Base-by-base conservation (phyloP, 2,329 filamentous ascomycete species). In the Aureobasidium vineae region DNA sequence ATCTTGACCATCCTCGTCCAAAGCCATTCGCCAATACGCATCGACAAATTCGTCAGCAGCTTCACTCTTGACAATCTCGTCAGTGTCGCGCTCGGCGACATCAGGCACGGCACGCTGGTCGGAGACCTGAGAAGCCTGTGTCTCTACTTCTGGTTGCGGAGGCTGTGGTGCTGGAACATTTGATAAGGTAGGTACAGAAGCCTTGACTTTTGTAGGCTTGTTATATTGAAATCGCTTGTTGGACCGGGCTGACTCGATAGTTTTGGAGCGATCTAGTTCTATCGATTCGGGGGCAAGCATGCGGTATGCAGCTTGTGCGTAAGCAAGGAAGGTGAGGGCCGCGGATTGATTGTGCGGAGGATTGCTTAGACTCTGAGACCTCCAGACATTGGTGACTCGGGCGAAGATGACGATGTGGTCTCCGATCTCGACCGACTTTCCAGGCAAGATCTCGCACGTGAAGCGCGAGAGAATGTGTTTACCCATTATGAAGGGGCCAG, bases 371-470 rank as follows among this genome's bases (percentile, higher is more conserved):
- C 3, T 52, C 16, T 4, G 15, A 8, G 49, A 10, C 19, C 26
- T 52, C 16, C n/a, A 52, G 21, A 63, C 11, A 11, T 41, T 8
- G 21, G 23, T 41, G 10, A 83, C 76, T 56, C 76, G 73, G n/a
- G 80, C 82, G 61, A 83, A 76, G 0, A 80, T 74, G 26, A 84
- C 76, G 38, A 80, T 72, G 69, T 84, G 82, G 69, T 84, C 82
- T 3, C 75, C 79, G 43, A 83, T 75, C 11, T 71, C 66, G 4
- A 82, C 68, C 40, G 74, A 73, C 63, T 76, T 76, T 2, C 79
- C 75, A 7, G 71, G 68, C 33, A 77, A 70, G 23, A 80, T 26
- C 23, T 74, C 68, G 45, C 77, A 81, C 31, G 72, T 69, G 31
- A 80, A 68, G 4, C 72, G 68, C 36, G 74, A 75, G 11, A 75